Conservation (phyloP, 257 asterid genomes). For the Parsonsia alboflavescens region DNA sequence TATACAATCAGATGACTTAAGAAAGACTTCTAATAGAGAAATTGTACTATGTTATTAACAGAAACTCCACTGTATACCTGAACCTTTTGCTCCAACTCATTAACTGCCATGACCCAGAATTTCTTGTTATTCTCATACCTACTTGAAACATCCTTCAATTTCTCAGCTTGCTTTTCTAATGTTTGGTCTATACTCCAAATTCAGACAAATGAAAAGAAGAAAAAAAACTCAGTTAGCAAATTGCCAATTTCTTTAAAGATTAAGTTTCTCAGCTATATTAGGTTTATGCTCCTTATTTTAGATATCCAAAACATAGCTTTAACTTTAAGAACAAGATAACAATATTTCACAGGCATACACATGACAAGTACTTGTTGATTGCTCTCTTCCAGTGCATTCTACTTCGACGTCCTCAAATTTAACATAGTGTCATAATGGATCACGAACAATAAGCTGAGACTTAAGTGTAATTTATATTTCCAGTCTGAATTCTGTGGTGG, state of each 20-base stretch:
- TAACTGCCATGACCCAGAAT: constrained; percentile 58
- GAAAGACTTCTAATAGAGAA: background rate
- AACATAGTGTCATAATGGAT: background rate
- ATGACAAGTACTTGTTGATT: background rate
- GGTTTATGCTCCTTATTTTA: background rate
- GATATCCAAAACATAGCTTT: background rate
- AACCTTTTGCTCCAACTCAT: constrained; percentile 55
- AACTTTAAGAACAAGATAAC: background rate
- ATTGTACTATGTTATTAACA: background rate
- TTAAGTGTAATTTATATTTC: background rate
- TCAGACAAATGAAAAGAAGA: too few relatives aligned
- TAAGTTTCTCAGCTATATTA: background rate
- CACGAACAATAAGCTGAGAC: background rate
- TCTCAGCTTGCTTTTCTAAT: constrained; percentile 55
- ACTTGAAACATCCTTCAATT: constrained; percentile 52
- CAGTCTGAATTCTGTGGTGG: background rate
- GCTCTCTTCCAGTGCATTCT: too few relatives aligned
- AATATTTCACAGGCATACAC: background rate
- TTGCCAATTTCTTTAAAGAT: background rate
- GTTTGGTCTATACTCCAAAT: constrained; percentile 48
- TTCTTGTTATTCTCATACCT: constrained; percentile 60
- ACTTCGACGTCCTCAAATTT: background rate
- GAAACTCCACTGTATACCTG: constrained; percentile 40
- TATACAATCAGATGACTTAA: background rate
- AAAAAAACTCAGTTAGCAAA: constrained; percentile 3